A percentile compares a stretch with the other conserved stretches of the same genome.
Conservation (phyloP, 352 stramenopile species). For the Plasmopara muralis region DNA sequence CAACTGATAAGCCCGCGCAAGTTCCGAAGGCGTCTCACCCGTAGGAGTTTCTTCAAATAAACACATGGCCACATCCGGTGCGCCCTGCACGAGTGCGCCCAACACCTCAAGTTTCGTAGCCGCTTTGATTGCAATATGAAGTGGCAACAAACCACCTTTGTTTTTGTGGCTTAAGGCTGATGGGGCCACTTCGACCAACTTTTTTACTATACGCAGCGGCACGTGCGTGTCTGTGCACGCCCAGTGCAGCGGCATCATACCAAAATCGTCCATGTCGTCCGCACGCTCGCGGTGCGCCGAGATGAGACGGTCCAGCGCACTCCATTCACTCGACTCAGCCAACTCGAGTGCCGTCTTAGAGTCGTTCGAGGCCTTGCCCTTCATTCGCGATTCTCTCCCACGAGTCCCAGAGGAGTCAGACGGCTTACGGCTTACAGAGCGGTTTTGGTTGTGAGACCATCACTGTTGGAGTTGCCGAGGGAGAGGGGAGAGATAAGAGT, state of each 20-base stretch:
- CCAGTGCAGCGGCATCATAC: conserved; percentile 84
- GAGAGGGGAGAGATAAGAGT: conserved; percentile 15
- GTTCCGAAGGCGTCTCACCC: conserved; percentile 62
- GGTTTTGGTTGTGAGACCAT: conserved; percentile 30
- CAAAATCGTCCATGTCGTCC: conserved; percentile 78
- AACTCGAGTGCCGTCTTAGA: conserved; percentile 58
- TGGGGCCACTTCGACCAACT: conserved; percentile 57
- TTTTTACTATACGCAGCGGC: conserved; percentile 53
- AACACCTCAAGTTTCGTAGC: conserved; percentile 63
- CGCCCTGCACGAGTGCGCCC: conserved; percentile 37
- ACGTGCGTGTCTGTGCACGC: conserved; percentile 70
- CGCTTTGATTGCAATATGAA: conserved; percentile 82
- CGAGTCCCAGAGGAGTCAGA: neutral
- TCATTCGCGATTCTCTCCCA: conserved; percentile 13
- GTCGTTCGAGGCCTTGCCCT: conserved; percentile 14
- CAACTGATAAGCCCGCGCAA: conserved; percentile 48
- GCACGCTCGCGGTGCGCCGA: conserved; percentile 40
- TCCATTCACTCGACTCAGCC: conserved; percentile 66
- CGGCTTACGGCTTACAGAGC: conserved; percentile 2
- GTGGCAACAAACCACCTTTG: conserved; percentile 65
- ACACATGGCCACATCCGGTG: conserved; percentile 31
- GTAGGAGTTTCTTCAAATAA: conserved; percentile 64
- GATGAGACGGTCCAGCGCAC: conserved; percentile 54
- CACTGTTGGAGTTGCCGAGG: conserved; percentile 9
- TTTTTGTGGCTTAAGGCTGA: conserved; percentile 53